Percentiles rank a stretch among this genome's conserved stretches.
Conservation (phyloP, 768 basidiomycete genomes). For the Lepiota venenata region DNA sequence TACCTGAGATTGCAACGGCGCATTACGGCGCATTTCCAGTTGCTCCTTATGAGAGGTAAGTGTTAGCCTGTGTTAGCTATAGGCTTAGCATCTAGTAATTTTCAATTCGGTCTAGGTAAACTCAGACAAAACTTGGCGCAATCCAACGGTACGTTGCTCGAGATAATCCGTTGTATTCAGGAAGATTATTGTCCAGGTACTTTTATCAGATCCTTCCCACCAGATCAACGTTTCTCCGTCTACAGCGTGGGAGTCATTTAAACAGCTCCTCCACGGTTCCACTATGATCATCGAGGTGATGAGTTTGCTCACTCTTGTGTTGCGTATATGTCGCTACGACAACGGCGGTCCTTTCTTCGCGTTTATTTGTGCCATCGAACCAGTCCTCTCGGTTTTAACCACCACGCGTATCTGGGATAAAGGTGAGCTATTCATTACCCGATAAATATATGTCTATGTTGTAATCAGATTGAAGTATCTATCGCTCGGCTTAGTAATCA, state of each 20-base stretch:
- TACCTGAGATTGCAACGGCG: not conserved
- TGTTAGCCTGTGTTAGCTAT: too few species aligned
- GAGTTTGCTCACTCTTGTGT: constrained; percentile 8
- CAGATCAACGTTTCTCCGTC: not conserved
- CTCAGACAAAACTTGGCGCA: constrained; percentile 3
- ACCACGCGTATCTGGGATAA: constrained; percentile 4
- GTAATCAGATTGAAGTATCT: not conserved
- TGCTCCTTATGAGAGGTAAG: constrained; percentile 8
- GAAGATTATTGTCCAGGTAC: not conserved
- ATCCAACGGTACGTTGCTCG: constrained; percentile 2
- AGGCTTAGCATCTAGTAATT: not conserved
- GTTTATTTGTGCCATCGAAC: not conserved
- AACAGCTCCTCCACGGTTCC: not conserved
- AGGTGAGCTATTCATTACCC: not conserved
- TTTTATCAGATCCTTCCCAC: not conserved
- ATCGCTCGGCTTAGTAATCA: constrained; percentile 18
- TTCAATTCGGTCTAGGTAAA: not conserved
- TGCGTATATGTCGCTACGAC: not conserved
- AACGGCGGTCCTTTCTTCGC: constrained; percentile 8
- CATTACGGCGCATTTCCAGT: constrained; percentile 5
- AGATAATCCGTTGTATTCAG: not conserved
- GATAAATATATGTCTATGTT: not conserved
- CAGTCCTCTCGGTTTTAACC: not conserved
- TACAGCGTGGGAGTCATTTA: not conserved
- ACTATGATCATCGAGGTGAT: not conserved